phyloP scores from a whole-genome alignment of 2,329 filamentous ascomycete genomes.

The Bipolaris zeicola region DNA sequence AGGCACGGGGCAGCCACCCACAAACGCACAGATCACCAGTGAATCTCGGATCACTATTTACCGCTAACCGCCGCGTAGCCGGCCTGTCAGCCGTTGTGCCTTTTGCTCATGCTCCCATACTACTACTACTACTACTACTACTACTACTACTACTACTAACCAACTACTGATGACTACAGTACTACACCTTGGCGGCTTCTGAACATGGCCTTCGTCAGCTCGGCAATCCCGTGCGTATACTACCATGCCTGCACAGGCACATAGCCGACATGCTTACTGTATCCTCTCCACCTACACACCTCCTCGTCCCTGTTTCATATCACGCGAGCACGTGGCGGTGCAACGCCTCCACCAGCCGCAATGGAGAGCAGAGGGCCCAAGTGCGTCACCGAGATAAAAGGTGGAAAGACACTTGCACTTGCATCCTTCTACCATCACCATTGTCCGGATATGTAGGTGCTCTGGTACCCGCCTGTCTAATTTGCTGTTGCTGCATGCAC shows the following conservation, averaged over 20 bases:
- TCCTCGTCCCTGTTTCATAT: slow-evolving; percentile 1
- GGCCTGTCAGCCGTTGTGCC: slow-evolving; percentile 10
- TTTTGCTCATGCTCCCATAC: neutral
- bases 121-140: no score
- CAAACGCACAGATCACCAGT: neutral
- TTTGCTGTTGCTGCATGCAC: neutral
- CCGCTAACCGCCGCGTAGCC: slow-evolving; percentile 8
- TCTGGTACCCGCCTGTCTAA: no score
- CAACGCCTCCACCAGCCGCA: slow-evolving; percentile 4
- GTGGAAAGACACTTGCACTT: no score
- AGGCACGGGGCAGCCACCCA: neutral
- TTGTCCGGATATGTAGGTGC: no score
- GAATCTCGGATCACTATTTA: slow-evolving; percentile 9
- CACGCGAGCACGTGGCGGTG: slow-evolving; percentile 13
- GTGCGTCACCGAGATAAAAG: no score
- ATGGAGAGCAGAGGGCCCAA: no score
- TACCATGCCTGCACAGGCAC: neutral
- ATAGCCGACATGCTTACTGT: neutral
- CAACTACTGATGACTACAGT: no score
- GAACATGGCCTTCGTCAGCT: neutral
- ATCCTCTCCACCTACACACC: neutral
- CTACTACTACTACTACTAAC: no score
- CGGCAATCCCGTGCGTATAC: neutral
- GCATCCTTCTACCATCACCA: no score
- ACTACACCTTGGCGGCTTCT: no score